Evolutionary conservation across 2,329 filamentous ascomycete species (phyloP), one percentile per base, ranked within the genome.

Genomic region (Paecilomyces formosus): DNA sequence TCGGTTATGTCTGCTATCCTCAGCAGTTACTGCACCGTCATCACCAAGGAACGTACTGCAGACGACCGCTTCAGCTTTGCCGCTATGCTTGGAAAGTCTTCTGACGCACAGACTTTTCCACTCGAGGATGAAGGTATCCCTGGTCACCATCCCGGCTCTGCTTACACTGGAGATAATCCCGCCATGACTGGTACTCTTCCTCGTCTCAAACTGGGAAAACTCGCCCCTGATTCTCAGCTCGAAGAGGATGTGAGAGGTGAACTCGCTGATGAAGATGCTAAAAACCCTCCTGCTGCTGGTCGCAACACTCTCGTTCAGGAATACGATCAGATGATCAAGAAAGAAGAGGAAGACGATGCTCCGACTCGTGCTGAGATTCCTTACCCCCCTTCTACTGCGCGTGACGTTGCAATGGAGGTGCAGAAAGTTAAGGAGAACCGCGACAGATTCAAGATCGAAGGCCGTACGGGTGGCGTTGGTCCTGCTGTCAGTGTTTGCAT

Each of bases 381-480:
- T 1, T 85, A 95, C 22, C 94, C 94, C 1, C 89, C 92, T 4
- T 95, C 93, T 0, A 85, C 92, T 18, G 91, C 92, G 2, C 84
- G 92, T 61, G 94, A 99, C 67, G 92, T 99, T 7, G 85, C 90
- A 28, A 90, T 97, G 78, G 94, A 97, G 73, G 92, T 97, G 67
- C 90, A 94, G 69, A 94, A 93, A 71, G 86, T 97, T 9, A 90
- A 91, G 63, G 94, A 99, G 73, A 90, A 96, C 68, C 86, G 94
- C 22, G 93, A 97, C 68, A 85, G 93, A 18, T 96, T 97, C 72
- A 88, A 86, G 70, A 93, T 97, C 58, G 90, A 96, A 60, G 85
- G 87, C 21, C 85, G 89, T 33, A 93, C 89, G 12, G 90, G 91
- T 15, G 93, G 92, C 8, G 83, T 92, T 55, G 91, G 92, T 13